Conservation (phyloP, 1,284 basidiomycete genomes). For the Trichosporon faecale region DNA sequence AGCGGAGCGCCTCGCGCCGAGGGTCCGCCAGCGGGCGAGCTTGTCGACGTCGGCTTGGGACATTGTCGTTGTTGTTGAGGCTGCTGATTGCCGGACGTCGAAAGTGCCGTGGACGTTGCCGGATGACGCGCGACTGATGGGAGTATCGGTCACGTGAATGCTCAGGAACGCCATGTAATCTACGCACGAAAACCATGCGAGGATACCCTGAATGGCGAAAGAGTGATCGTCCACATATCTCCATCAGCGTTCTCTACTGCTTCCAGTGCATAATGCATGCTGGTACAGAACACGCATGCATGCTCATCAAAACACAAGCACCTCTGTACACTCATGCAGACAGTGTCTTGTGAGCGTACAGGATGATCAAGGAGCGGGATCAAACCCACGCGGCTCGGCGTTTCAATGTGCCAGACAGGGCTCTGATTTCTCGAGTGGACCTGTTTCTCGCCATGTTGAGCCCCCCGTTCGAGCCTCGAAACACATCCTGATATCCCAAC, state of each 20-base stretch:
- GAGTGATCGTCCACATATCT: not conserved
- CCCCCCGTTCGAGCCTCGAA: slow-evolving; percentile 9
- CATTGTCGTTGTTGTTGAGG: slow-evolving; percentile 13
- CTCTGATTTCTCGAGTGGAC: slow-evolving; percentile 11
- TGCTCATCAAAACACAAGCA: not conserved
- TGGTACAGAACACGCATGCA: not conserved
- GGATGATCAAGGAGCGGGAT: not conserved
- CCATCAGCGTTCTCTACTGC: not conserved
- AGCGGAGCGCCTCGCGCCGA: slow-evolving; percentile 66
- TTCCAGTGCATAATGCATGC: not conserved
- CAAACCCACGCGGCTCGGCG: not conserved
- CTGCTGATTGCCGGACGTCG: not conserved
- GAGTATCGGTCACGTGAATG: not conserved
- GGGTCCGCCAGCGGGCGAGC: slow-evolving; percentile 66
- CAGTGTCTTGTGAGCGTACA: too few species aligned
- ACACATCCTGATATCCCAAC: slow-evolving; percentile 7
- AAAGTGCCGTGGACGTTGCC: not conserved
- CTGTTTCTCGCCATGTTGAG: slow-evolving; percentile 13
- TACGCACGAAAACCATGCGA: not conserved
- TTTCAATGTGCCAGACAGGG: not conserved
- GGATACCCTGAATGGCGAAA: not conserved
- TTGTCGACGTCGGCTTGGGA: slow-evolving; percentile 59
- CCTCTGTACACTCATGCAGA: too few species aligned
- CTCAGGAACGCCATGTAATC: not conserved
- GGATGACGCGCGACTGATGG: not conserved